Conservation (phyloP, 108 stramenopile species). For the Pseudonitzschia multiseries region DNA sequence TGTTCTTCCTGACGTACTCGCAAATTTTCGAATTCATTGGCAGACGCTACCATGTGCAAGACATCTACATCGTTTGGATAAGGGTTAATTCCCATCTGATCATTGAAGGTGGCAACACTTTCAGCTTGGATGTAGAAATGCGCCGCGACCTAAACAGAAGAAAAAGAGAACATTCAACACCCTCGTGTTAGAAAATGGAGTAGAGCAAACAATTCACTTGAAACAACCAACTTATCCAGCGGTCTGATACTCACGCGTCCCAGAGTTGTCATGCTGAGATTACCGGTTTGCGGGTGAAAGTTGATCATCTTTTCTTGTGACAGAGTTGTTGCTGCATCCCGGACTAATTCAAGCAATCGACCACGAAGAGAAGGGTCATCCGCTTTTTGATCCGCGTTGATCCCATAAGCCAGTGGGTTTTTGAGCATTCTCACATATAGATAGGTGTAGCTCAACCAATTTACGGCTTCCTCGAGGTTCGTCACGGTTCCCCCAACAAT, state of each 20-base stretch:
- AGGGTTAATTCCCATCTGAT: slow-evolving; percentile 47
- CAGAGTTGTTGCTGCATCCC: slow-evolving; percentile 80
- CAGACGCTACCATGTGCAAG: slow-evolving; percentile 82
- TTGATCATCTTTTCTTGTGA: slow-evolving; percentile 88
- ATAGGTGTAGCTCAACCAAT: slow-evolving; percentile 98
- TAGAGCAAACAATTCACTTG: background rate
- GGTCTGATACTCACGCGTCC: slow-evolving; percentile 64
- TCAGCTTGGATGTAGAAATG: slow-evolving; percentile 98
- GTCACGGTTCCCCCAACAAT: slow-evolving; percentile 96
- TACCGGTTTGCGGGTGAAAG: slow-evolving; percentile 82
- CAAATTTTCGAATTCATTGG: slow-evolving; percentile 95
- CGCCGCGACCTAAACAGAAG: slow-evolving; percentile 54
- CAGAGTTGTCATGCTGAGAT: slow-evolving; percentile 89
- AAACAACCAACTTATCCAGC: background rate
- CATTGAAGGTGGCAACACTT: slow-evolving; percentile 93
- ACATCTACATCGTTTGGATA: slow-evolving; percentile 82
- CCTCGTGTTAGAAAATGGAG: background rate
- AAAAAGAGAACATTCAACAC: background rate
- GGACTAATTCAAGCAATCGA: slow-evolving; percentile 65
- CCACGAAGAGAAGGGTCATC: slow-evolving; percentile 78
- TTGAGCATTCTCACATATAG: slow-evolving; percentile 92
- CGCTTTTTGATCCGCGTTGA: slow-evolving; percentile 67
- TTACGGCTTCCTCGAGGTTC: slow-evolving; percentile 80
- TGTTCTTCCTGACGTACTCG: slow-evolving; percentile 95
- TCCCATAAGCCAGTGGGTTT: slow-evolving; percentile 96